Evolutionary conservation across 495 filamentous ascomycete species (phyloP).

Genomic region (Aspergillus biplanus): DNA sequence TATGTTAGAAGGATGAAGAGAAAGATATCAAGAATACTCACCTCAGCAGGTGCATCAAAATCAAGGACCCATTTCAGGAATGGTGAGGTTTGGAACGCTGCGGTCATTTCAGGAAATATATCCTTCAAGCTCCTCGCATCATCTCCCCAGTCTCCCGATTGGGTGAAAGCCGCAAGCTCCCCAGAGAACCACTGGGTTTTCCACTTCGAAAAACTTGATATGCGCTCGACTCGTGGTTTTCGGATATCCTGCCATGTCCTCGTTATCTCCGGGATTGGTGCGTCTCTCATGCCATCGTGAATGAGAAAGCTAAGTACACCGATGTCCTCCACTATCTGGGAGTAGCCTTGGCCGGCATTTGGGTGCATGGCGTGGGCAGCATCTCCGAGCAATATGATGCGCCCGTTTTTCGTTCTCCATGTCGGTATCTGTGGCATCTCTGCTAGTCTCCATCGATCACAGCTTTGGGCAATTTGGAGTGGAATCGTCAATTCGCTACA

Average conservation of each 20-base stretch:
- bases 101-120: background rate
- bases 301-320: slow-evolving; percentile 3
- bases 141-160: background rate
- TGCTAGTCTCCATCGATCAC: slow-evolving; percentile 2
- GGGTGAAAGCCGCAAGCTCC: background rate
- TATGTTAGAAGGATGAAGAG: background rate
- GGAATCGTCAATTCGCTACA: slow-evolving; percentile 5
- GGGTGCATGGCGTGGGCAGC: slow-evolving; percentile 3
- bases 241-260: slow-evolving; percentile 3
- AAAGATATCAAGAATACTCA: background rate
- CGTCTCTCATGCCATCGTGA: background rate
- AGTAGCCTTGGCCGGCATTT: slow-evolving; percentile 1
- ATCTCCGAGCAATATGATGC: background rate
- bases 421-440: slow-evolving; percentile 2
- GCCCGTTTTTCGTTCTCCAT: background rate
- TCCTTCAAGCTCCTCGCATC: slow-evolving; percentile 4
- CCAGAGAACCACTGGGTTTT: slow-evolving; percentile 4
- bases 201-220: background rate
- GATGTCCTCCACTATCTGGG: slow-evolving; percentile 1
- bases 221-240: background rate
- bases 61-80: slow-evolving; percentile 6
- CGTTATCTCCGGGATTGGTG: background rate
- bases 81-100: background rate
- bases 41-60: background rate
- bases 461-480: background rate